Percentiles rank a stretch among this genome's conserved stretches.
Conservation (phyloP, 179 eudicot species). For the Silene vulgaris region DNA sequence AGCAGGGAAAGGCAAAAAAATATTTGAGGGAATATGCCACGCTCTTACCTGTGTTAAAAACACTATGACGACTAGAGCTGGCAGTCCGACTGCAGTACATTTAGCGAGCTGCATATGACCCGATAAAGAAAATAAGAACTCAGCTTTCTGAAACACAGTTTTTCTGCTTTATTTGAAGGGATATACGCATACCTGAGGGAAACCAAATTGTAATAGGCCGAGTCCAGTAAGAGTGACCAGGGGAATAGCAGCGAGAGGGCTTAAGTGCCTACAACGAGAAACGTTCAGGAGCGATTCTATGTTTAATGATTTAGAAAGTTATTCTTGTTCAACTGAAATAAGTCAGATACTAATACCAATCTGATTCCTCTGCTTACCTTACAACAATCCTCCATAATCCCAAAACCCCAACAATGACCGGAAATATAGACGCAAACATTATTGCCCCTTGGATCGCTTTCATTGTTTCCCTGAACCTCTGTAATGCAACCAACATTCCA, state of each 20-base stretch:
- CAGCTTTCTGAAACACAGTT: background rate
- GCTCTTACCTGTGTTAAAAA: slow-evolving; percentile 51
- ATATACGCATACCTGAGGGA: slow-evolving; percentile 51
- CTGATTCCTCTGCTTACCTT: slow-evolving; percentile 39
- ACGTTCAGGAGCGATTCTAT: background rate
- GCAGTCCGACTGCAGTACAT: slow-evolving; percentile 75
- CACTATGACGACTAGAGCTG: slow-evolving; percentile 57
- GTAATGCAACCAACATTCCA: slow-evolving; percentile 6
- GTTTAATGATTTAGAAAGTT: background rate
- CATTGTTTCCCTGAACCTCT: slow-evolving; percentile 75
- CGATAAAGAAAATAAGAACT: slow-evolving; percentile 9
- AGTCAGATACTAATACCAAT: background rate
- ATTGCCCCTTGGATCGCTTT: slow-evolving; percentile 80
- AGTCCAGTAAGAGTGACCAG: slow-evolving; percentile 69
- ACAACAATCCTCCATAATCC: slow-evolving; percentile 78
- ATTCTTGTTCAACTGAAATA: background rate
- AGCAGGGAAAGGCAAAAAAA: too few species aligned
- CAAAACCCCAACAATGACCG: slow-evolving; percentile 54
- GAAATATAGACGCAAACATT: slow-evolving; percentile 66
- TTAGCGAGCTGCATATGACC: slow-evolving; percentile 50
- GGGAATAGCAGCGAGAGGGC: slow-evolving; percentile 75
- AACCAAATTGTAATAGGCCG: slow-evolving; percentile 68
- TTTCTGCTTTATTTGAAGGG: background rate
- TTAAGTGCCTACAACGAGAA: slow-evolving; percentile 45
- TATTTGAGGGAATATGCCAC: background rate